A percentile compares a stretch with the other conserved stretches of the same genome.
phyloP scores from a whole-genome alignment of 2,329 filamentous ascomycete species.

The Diaporthe citriasiana region DNA sequence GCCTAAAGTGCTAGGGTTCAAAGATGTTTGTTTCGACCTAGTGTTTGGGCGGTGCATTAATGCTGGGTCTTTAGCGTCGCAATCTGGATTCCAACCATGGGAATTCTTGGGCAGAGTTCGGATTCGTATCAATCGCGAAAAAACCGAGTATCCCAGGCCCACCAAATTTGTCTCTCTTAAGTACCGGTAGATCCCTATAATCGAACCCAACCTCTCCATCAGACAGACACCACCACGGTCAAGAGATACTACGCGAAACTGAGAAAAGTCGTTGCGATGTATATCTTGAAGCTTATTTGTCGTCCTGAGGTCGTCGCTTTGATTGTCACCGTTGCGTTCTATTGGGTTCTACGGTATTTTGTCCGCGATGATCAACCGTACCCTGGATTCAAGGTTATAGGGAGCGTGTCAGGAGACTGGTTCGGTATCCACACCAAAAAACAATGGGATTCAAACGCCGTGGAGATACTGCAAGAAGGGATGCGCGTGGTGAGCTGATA shows the following conservation, averaged over 20 bases:
- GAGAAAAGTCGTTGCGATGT: neutral
- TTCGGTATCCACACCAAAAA: constrained; percentile 1
- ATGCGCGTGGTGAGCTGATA: neutral
- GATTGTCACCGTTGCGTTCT: neutral
- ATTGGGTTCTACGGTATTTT: constrained; percentile 4
- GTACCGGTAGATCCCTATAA: too few species aligned
- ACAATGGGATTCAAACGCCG: neutral
- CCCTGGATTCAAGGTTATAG: neutral
- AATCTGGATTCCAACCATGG: neutral
- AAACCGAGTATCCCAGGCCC: constrained; percentile 3
- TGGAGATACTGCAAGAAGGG: constrained; percentile 10
- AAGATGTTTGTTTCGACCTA: neutral
- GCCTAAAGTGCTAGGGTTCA: neutral
- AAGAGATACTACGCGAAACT: neutral
- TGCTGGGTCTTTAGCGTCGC: neutral
- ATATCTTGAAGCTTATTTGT: neutral
- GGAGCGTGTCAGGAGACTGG: neutral
- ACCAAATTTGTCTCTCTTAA: neutral
- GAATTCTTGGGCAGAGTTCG: constrained; percentile 2
- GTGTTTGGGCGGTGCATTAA: constrained; percentile 6
- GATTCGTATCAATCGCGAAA: constrained; percentile 6
- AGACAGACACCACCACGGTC: neutral
- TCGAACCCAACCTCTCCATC: neutral
- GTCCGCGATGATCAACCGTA: constrained; percentile 10
- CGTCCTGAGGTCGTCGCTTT: neutral